Base-by-base conservation (phyloP, 345 rosid genomes). In the Stellera chamaejasme region DNA sequence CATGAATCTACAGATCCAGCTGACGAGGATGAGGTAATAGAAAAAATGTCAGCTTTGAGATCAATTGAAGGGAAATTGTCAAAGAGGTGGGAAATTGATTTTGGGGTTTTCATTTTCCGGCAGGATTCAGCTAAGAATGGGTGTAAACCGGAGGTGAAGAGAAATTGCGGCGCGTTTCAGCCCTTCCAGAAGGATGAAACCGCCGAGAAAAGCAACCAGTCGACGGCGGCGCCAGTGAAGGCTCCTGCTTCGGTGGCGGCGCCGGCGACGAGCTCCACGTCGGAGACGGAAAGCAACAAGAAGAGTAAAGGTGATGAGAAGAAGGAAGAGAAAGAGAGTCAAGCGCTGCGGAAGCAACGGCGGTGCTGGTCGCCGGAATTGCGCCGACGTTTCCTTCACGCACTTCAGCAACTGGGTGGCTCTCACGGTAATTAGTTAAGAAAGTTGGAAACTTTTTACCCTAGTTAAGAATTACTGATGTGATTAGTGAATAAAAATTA, bases 351-450 rank as follows among this genome's bases (percentile, higher is more conserved):
- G 46, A 93, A 93, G 69, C 94, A 80, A 59, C 65, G 99, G 47
- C 83, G 99, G 56, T 82, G 88, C 46, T 93, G 99, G 99, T 89
- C 99, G 15, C 93, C 96, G 52, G 99, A 89, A 70, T 72, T 93
- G 76, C 99, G 89, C 63, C 69, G 92, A 55, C 67, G 92, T 27
- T 93, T 93, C 74, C 59, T 89, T 19, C 77, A 79, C 42, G 84
- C 99, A 43, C 99, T 93, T 64, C 91, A 89, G 45, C 92, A 87
- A 50, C 97, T 93, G 1, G 99, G 99, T 19, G 97, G 99, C 15
- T 83, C 97, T 12, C 91, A 83, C 54, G 85, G 99, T 93, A 43
- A 50, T 73, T 58, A 10, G 10, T 50, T 7, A 32, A 2, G 7
- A 10, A 10, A 16, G 15, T 5, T 43, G 15, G 27, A 5, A 23